Base-by-base conservation (phyloP, 805 yeast species). In the Myxozyma vanderwaltii region DNA sequence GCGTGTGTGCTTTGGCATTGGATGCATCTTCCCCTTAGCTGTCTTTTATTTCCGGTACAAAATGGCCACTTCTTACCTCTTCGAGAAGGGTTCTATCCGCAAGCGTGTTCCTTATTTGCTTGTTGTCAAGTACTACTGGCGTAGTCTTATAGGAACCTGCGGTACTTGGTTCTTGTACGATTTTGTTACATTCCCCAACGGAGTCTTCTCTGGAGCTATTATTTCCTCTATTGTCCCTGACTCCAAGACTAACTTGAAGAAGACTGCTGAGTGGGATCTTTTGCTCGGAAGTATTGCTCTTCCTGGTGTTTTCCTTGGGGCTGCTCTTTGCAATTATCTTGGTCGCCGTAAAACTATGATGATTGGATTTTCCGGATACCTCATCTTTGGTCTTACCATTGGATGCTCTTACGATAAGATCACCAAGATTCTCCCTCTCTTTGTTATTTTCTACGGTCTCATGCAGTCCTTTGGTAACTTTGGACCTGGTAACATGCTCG, bases 91-190 rank as follows among this genome's bases (percentile, higher is more conserved):
- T 36, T 88, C 89, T 33, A 84, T 88, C 67, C 82, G 78, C 69
- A 78, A 73, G 59, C 72, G 71, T 48, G 86, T 82, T 19, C 86
- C 86, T 36, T 86, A 85, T 71, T 72, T 75, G 74, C 77, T 86
- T 36, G 83, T 85, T 0, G 54, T 86, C 58, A 83, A 81, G 68
- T 87, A 75, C 73, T 86, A 86, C 75, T 87, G 92, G 91, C 75
- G 69, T 44, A 76, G 88, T 57, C 69, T 88, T 23, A 64, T 86
- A 31, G 94, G 92, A 36, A 84, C 89, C 17, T 83, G 88, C 70
- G 84, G 82, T 4, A 81, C 87, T 58, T 88, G 94, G 94, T 87
- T 87, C 75, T 76, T 87, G 67, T 88, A 86, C 70, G 95, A 88
- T 74, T 88, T 87, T 67, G 88, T 88, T 67, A 84, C 88, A 5